Evolutionary conservation across 2,329 filamentous ascomycete genomes (phyloP).

Genomic region (Xylariaceae sp.): DNA sequence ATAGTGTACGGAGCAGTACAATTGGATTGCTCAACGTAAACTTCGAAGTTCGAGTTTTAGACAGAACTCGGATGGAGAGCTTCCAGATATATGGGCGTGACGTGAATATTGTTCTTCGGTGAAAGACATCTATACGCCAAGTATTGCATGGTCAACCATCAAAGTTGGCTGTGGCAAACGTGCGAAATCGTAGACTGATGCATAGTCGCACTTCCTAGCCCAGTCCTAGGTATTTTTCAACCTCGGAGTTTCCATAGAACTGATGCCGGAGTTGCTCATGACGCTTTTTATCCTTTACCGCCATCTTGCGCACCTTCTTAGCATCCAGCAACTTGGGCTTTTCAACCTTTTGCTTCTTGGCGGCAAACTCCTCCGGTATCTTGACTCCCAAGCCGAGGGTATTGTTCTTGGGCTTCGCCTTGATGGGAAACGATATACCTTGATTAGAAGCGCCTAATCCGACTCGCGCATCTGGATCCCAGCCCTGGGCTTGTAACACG

Average conservation of each 20-base stretch:
- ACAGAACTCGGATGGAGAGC: too few species aligned
- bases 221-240: slow-evolving; percentile 65
- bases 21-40: too few species aligned
- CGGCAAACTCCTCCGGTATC: slow-evolving; percentile 37
- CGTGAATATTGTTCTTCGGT: too few species aligned
- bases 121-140: neutral
- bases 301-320: slow-evolving; percentile 61
- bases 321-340: slow-evolving; percentile 55
- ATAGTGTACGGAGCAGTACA: too few species aligned
- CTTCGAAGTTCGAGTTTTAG: too few species aligned
- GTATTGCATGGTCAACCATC: neutral
- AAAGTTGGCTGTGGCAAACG: neutral
- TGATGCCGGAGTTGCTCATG: slow-evolving; percentile 60
- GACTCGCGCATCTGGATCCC: slow-evolving; percentile 65
- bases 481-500: slow-evolving; percentile 62
- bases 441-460: slow-evolving; percentile 68
- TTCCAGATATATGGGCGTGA: too few species aligned
- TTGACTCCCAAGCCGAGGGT: slow-evolving; percentile 65
- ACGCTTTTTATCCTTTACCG: slow-evolving; percentile 56
- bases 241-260: slow-evolving; percentile 70
- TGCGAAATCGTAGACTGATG: neutral
- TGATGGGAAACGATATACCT: slow-evolving; percentile 72
- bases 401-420: slow-evolving; percentile 65
- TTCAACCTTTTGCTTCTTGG: slow-evolving; percentile 26
- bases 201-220: slow-evolving; percentile 16